Percentiles rank a stretch among this genome's conserved stretches.
Evolutionary conservation across 192 early-diverging fungal species (phyloP).

Genomic region (Physocladia obscura): DNA sequence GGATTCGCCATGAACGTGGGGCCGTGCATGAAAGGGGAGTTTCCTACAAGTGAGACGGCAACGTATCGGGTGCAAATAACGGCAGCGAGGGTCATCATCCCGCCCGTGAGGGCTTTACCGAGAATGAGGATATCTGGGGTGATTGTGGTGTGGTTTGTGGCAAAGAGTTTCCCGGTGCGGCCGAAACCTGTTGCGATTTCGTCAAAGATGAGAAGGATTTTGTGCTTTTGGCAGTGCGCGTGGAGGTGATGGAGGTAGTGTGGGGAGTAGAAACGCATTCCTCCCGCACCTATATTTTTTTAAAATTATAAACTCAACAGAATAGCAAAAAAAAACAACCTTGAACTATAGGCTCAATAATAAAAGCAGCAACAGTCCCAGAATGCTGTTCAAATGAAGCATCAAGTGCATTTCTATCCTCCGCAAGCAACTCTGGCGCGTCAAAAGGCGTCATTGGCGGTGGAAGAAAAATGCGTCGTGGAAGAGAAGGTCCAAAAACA

Average conservation of each 20-base stretch:
- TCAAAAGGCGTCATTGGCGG: slow-evolving; percentile 14
- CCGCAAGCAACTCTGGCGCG: slow-evolving; percentile 33
- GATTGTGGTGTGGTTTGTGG: too few relatives aligned
- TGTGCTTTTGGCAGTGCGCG: slow-evolving; percentile 44
- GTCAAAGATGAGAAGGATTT: slow-evolving; percentile 73
- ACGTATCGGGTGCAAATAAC: slow-evolving; percentile 66
- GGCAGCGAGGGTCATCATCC: slow-evolving; percentile 66
- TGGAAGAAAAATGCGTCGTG: slow-evolving; percentile 11
- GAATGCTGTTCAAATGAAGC: slow-evolving; percentile 1
- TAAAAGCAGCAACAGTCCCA: slow-evolving; percentile 40
- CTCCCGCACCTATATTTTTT: too few relatives aligned
- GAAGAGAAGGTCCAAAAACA: slow-evolving; percentile 7
- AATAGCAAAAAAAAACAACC: too few relatives aligned
- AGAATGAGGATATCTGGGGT: slow-evolving; percentile 76
- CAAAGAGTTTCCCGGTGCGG: slow-evolving; percentile 23
- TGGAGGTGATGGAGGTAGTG: slow-evolving; percentile 71
- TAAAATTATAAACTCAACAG: too few relatives aligned
- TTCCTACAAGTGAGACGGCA: slow-evolving; percentile 64
- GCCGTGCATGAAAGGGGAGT: slow-evolving; percentile 73
- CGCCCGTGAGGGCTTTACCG: slow-evolving; percentile 78
- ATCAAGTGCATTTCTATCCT: slow-evolving; percentile 40
- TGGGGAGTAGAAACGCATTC: slow-evolving; percentile 81
- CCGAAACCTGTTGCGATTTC: slow-evolving; percentile 64
- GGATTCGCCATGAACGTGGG: slow-evolving; percentile 84
- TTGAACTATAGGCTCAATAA: slow-evolving; percentile 78